These are phyloP conservation scores for Hemisphaericaspora lyxosophila DNA, from an alignment of 1,139 yeast species.

Conservation along the genomic window DNA sequence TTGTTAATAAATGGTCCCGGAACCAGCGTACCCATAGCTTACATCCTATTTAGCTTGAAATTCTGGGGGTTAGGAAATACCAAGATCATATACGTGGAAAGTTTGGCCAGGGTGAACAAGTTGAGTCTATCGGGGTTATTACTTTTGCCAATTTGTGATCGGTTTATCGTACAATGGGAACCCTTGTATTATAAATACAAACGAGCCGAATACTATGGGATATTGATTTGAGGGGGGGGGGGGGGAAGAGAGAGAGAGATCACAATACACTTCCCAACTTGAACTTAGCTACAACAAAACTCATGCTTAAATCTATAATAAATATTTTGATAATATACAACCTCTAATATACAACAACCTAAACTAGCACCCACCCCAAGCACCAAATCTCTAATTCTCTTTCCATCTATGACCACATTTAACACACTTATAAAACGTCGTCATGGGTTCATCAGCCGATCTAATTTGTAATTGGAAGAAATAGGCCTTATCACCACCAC, in stretches of 20 bases:
- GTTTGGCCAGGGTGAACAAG: constrained; percentile 77
- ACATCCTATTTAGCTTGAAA: constrained; percentile 56
- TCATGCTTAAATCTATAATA: constrained; percentile 3
- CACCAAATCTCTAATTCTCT: constrained; percentile 57
- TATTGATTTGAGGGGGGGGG: constrained; percentile 60
- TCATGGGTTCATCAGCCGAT: constrained; percentile 93
- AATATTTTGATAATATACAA: neutral
- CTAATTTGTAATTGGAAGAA: constrained; percentile 95
- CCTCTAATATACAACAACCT: neutral
- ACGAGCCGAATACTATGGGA: constrained; percentile 74
- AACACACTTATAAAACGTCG: constrained; percentile 92
- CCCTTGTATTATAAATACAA: constrained; percentile 52
- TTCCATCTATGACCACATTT: constrained; percentile 96
- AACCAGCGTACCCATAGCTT: constrained; percentile 77
- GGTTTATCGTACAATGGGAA: constrained; percentile 93
- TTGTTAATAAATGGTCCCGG: constrained; percentile 92
- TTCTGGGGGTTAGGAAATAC: constrained; percentile 53
- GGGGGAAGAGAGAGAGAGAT: too few species aligned
- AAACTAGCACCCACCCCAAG: constrained; percentile 1
- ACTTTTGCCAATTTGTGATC: constrained; percentile 66
- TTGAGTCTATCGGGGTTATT: constrained; percentile 78
- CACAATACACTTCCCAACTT: too few species aligned
- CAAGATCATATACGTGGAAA: constrained; percentile 76
- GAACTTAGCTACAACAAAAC: too few species aligned
- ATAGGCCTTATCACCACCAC: constrained; percentile 91